A percentile compares a stretch with the other conserved stretches of the same genome.
These are phyloP conservation scores for Phyllosticta citribraziliensis DNA, from an alignment of 2,329 filamentous ascomycete genomes.

Conservation along the genomic window DNA sequence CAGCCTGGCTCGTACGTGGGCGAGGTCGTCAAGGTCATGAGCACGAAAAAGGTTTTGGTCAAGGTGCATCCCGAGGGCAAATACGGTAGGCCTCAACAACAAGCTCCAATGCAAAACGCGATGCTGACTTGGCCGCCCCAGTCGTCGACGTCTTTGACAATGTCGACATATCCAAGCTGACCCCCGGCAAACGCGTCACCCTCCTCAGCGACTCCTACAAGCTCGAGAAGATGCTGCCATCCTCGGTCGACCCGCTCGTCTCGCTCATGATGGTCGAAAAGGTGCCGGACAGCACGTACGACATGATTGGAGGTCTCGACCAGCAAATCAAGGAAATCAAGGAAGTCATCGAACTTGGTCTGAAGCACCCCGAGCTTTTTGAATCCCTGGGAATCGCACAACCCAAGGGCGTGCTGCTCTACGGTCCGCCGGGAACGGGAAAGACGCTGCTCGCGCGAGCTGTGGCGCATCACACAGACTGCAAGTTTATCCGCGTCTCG, in stretches of 20 bases:
- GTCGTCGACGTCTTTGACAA: conserved; percentile 93
- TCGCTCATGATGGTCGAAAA: conserved; percentile 99
- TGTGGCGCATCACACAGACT: conserved; percentile 96
- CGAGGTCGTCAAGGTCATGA: conserved; percentile 99
- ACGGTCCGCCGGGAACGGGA: conserved; percentile 91
- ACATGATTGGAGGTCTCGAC: conserved; percentile 98
- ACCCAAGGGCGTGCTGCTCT: conserved; percentile 92
- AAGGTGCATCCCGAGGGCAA: conserved; percentile 99
- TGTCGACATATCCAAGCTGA: conserved; percentile 92
- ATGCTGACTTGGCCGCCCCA: conserved; percentile 30
- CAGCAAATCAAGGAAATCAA: conserved; percentile 99
- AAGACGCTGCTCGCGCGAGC: conserved; percentile 93
- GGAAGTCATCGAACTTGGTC: conserved; percentile 95
- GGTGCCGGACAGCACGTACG: conserved; percentile 98
- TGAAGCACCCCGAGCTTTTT: conserved; percentile 97
- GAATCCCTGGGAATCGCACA: conserved; percentile 98
- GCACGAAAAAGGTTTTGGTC: conserved; percentile 97
- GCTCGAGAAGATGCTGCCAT: conserved; percentile 95
- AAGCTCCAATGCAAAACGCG: conserved; percentile 20
- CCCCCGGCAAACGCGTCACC: conserved; percentile 92
- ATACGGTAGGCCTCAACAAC: conserved; percentile 64
- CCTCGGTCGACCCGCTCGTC: conserved; percentile 93
- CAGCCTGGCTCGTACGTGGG: conserved; percentile 97
- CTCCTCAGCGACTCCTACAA: conserved; percentile 97
- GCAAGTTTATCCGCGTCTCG: conserved; percentile 96